phyloP scores from a whole-genome alignment of 805 yeast species.

The Sporopachydermia lactativora region DNA sequence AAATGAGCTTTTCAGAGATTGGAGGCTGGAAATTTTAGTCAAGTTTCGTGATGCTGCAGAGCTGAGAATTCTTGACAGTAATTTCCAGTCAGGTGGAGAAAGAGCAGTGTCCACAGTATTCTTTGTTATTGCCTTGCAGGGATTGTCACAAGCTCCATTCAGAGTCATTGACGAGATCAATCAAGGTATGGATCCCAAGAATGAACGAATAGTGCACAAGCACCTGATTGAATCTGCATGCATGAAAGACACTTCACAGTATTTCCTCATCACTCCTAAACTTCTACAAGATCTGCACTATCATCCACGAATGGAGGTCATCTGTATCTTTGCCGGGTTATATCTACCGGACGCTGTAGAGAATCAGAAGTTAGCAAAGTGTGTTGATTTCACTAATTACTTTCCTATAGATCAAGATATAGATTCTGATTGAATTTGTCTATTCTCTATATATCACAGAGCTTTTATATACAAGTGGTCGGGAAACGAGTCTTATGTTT shows the following conservation, averaged over 20 bases:
- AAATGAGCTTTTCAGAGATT: slow-evolving; percentile 42
- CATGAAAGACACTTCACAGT: slow-evolving; percentile 50
- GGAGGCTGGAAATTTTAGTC: slow-evolving; percentile 78
- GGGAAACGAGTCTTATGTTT: too few relatives aligned
- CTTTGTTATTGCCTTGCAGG: slow-evolving; percentile 82
- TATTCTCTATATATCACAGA: too few relatives aligned
- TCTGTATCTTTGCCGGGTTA: slow-evolving; percentile 59
- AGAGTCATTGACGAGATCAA: slow-evolving; percentile 95
- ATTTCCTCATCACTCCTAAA: slow-evolving; percentile 88
- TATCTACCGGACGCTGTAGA: not conserved
- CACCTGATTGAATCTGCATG: slow-evolving; percentile 81
- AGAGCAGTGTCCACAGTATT: slow-evolving; percentile 90
- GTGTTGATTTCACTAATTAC: not conserved
- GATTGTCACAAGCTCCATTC: slow-evolving; percentile 77
- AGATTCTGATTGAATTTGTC: too few relatives aligned
- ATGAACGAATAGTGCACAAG: slow-evolving; percentile 76
- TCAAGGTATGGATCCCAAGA: slow-evolving; percentile 95
- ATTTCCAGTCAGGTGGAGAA: slow-evolving; percentile 95
- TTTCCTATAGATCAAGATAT: too few relatives aligned
- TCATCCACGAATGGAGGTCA: slow-evolving; percentile 68
- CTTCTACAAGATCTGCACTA: slow-evolving; percentile 65
- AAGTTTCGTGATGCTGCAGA: slow-evolving; percentile 69
- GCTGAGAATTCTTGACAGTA: slow-evolving; percentile 63
- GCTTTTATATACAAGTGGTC: too few relatives aligned
- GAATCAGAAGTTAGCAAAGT: not conserved